Evolutionary conservation across 2,329 filamentous ascomycete species (phyloP).

Genomic region (Rachicladosporium sp.): DNA sequence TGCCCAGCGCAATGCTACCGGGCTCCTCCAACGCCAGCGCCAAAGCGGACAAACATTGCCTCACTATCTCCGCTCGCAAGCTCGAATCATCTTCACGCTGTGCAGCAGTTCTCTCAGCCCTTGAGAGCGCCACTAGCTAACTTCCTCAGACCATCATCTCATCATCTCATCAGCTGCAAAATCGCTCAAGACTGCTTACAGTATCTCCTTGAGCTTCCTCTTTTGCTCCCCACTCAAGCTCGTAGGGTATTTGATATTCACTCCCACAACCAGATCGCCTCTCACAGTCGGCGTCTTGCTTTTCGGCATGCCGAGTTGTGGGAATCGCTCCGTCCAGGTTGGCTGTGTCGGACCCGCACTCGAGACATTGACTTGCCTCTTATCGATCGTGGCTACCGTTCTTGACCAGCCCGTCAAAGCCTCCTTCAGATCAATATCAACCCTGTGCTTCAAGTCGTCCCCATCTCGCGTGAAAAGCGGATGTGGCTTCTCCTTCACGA

Average conservation of each 20-base stretch:
- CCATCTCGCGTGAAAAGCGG: constrained; percentile 74
- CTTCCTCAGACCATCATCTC: too few species aligned
- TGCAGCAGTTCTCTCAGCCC: too few species aligned
- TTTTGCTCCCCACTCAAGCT: constrained; percentile 68
- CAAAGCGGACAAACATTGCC: too few species aligned
- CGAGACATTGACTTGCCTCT: constrained; percentile 67
- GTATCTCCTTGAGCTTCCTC: constrained; percentile 63
- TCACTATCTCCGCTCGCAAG: too few species aligned
- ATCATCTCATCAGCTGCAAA: constrained; percentile 27
- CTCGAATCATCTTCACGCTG: too few species aligned
- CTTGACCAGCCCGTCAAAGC: constrained; percentile 86
- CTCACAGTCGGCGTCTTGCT: constrained; percentile 76
- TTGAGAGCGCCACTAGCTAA: too few species aligned
- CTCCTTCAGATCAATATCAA: constrained; percentile 83
- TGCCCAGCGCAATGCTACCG: too few species aligned
- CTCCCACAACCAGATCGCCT: constrained; percentile 78
- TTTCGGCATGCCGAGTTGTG: constrained; percentile 83
- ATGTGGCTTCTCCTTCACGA: constrained; percentile 89
- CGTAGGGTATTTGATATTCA: constrained; percentile 86
- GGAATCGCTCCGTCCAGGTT: constrained; percentile 68
- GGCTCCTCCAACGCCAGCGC: too few species aligned
- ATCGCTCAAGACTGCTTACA: constrained; percentile 31
- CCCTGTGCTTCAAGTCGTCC: constrained; percentile 67
- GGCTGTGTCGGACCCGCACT: constrained; percentile 78
- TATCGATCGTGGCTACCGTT: constrained; percentile 88